Conservation (phyloP, 2,329 filamentous ascomycete genomes). For the Pseudogymnoascus sp. region DNA sequence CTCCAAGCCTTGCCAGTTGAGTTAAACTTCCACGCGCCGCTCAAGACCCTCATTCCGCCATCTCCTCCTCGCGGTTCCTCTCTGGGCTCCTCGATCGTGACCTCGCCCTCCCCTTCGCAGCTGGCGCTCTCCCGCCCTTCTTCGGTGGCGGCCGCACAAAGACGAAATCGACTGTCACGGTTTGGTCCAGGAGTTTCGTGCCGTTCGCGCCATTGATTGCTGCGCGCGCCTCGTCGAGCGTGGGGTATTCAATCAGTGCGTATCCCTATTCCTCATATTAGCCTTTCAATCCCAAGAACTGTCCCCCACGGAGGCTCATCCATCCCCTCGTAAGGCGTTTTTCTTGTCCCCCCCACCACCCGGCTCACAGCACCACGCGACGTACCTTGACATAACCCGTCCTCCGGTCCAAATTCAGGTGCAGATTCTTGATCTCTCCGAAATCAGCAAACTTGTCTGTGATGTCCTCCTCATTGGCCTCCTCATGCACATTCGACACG, state of each 20-base stretch:
- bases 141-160: constrained; percentile 75
- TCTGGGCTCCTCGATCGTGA: constrained; percentile 30
- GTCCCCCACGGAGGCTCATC: background rate
- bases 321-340: background rate
- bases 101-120: constrained; percentile 28
- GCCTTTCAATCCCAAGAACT: background rate
- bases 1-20: background rate
- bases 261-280: constrained; percentile 55
- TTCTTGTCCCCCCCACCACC: background rate
- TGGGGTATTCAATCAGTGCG: constrained; percentile 77
- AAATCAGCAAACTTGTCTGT: constrained; percentile 78
- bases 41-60: background rate
- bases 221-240: constrained; percentile 70
- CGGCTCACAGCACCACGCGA: constrained; percentile 12
- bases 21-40: background rate
- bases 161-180: constrained; percentile 73
- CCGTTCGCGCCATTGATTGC: constrained; percentile 75
- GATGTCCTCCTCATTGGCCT: constrained; percentile 76
- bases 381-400: constrained; percentile 81
- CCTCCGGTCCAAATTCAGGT: constrained; percentile 73
- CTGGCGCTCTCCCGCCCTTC: constrained; percentile 31
- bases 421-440: constrained; percentile 81
- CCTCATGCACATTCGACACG: constrained; percentile 81
- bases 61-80: constrained; percentile 18
- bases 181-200: constrained; percentile 75